These are phyloP conservation scores for Lachancea kluyveri DNA, from an alignment of 805 yeast genomes.

Conservation along the genomic window DNA sequence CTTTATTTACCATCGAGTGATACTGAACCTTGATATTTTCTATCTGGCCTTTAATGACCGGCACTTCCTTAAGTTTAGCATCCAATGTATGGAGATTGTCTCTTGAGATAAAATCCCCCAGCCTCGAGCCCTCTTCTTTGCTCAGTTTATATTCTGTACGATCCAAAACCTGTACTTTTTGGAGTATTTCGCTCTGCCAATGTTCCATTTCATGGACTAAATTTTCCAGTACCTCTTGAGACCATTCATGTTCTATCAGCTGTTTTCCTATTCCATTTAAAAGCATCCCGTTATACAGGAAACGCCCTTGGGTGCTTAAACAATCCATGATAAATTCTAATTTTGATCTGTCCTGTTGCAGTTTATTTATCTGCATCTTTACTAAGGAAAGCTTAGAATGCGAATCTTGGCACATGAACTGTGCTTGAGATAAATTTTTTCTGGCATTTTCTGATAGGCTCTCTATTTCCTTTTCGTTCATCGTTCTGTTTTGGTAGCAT, in stretches of 20 bases:
- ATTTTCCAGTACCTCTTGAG: conserved; percentile 16
- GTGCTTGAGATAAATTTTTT: conserved; percentile 42
- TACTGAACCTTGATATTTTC: conserved; percentile 27
- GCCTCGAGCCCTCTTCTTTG: conserved; percentile 14
- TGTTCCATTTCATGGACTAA: conserved; percentile 18
- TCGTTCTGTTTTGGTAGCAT: no score
- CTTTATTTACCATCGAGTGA: conserved; percentile 26
- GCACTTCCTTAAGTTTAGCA: conserved; percentile 30
- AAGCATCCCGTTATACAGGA: conserved; percentile 31
- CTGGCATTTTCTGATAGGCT: conserved; percentile 43
- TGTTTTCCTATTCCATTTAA: conserved; percentile 28
- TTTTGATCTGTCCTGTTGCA: conserved; percentile 39
- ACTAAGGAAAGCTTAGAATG: conserved; percentile 35
- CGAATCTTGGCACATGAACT: conserved; percentile 46
- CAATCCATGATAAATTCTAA: conserved; percentile 41
- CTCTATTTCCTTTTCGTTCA: conserved; percentile 11
- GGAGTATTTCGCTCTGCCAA: conserved; percentile 32
- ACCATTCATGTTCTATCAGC: conserved; percentile 20
- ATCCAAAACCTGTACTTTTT: conserved; percentile 31
- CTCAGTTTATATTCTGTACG: conserved; percentile 33
- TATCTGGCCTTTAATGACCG: conserved; percentile 24
- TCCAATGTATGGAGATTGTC: conserved; percentile 27
- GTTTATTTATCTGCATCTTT: conserved; percentile 32
- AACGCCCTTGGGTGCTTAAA: conserved; percentile 40
- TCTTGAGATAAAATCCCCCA: conserved; percentile 46